These are phyloP conservation scores for Diaporthe vexans DNA, from an alignment of 2,329 filamentous ascomycete genomes.

Conservation along the genomic window DNA sequence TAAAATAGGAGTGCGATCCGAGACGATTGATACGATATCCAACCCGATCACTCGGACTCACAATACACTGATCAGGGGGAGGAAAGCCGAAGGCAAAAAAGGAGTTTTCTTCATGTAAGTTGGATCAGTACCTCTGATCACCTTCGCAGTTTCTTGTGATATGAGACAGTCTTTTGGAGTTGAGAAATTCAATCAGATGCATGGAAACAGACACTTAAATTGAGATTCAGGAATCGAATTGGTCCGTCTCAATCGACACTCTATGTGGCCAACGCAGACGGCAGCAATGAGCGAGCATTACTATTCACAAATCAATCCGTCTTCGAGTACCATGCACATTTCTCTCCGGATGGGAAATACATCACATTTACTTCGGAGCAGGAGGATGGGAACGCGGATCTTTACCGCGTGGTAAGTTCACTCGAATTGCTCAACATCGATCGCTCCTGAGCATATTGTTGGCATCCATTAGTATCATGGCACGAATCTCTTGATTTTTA, in stretches of 20 bases:
- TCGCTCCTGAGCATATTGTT: neutral
- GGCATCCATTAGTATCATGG: neutral
- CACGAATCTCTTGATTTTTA: neutral
- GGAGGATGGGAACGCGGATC: conserved; percentile 56
- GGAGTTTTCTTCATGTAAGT: conserved; percentile 40
- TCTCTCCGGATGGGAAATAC: conserved; percentile 55
- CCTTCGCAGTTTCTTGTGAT: neutral
- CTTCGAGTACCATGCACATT: conserved; percentile 57
- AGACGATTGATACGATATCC: neutral
- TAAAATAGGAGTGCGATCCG: conserved; percentile 22
- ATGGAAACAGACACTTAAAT: conserved; percentile 5
- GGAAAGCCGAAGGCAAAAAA: conserved; percentile 35
- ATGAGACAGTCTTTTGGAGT: neutral
- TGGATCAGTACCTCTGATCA: too few relatives aligned
- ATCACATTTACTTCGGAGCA: conserved; percentile 57
- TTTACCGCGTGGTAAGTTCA: conserved; percentile 51
- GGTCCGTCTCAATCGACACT: conserved; percentile 42
- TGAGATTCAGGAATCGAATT: conserved; percentile 44
- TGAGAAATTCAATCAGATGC: neutral
- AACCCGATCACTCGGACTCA: neutral
- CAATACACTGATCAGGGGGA: neutral
- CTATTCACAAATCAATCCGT: conserved; percentile 47
- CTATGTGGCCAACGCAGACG: conserved; percentile 55
- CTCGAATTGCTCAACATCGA: neutral
- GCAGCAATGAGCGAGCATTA: conserved; percentile 53